Conservation (phyloP, 192 early-diverging fungal species). For the Neocallimastix lanati region DNA sequence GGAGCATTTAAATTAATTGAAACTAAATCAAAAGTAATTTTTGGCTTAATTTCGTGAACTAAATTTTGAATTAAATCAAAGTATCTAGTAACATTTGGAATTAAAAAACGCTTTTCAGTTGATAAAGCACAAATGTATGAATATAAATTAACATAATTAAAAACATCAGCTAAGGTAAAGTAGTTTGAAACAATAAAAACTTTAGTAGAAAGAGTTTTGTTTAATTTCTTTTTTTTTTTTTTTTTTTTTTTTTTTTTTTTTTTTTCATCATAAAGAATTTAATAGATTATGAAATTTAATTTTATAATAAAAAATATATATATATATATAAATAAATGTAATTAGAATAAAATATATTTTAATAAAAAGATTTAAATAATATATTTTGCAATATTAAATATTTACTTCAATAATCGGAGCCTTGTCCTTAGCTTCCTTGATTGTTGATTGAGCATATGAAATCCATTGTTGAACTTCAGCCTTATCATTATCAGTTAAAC, state of each 20-base stretch:
- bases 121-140: slow-evolving; percentile 16
- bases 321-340: no score
- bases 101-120: slow-evolving; percentile 30
- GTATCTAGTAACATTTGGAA: slow-evolving; percentile 49
- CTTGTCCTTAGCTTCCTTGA: not conserved
- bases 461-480: not conserved
- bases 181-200: slow-evolving; percentile 44
- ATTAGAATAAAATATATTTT: no score
- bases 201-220: not conserved
- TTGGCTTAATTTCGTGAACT: slow-evolving; percentile 13
- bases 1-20: not conserved
- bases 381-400: no score
- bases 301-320: no score
- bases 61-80: slow-evolving; percentile 62
- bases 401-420: not conserved
- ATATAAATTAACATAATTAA: slow-evolving; percentile 20
- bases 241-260: no score
- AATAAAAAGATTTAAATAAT: no score
- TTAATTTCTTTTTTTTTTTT: not conserved
- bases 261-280: no score
- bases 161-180: slow-evolving; percentile 42
- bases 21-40: not conserved
- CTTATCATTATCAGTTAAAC: not conserved
- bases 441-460: not conserved
- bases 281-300: no score